Evolutionary conservation across 2,329 filamentous ascomycete genomes (phyloP), one percentile per base, ranked within the genome.

Genomic region (Orbilia oligospora): DNA sequence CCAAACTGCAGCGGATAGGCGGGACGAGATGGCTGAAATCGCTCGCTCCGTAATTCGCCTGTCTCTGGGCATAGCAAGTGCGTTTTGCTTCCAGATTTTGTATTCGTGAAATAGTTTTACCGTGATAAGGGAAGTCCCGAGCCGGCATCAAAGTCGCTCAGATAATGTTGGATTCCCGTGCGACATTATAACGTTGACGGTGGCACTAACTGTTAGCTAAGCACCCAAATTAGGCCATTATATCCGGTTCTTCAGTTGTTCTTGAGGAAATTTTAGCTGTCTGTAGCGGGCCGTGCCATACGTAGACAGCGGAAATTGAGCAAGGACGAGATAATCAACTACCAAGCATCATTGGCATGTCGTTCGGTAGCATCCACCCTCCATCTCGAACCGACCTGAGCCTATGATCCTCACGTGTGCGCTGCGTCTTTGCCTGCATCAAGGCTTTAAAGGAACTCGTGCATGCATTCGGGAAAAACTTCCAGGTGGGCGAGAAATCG

Each of bases 21-120:
- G 75, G 75, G 75, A 72, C 75, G 68, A 72, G 66, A 68, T 72
- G 68, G 75, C 75, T 72, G 75, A 78, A 78, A 56, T 69, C 44
- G 64, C 75, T 72, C 56, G 72, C 38, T 71, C 27, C 56, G 63
- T 27, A 20, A 27, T 61, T 61, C 56, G 56, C 55, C 66, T 70
- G 65, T 4, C 63, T 18, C 22, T 41, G 46, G 44, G 65, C 30
- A 49, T 36, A 44, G 46, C 46, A 44, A 41, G 56, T 73, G 70
- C 49, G n/a, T 53, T 38, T 49, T 46, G 48, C 53, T 66, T 48
- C 27, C n/a, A 61, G 16, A 24, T 30, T 68, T 38, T 68, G 46
- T 18, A 55, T 61, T 51, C 27, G 48, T 36, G 36, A 44, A 24
- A 27, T 61, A 38, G 14, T 48, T 63, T 75, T 51, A 16, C 36